Evolutionary conservation across 805 yeast genomes (phyloP), one percentile per base, ranked within the genome.

Genomic region (Groenewaldozyma salmanticensis): DNA sequence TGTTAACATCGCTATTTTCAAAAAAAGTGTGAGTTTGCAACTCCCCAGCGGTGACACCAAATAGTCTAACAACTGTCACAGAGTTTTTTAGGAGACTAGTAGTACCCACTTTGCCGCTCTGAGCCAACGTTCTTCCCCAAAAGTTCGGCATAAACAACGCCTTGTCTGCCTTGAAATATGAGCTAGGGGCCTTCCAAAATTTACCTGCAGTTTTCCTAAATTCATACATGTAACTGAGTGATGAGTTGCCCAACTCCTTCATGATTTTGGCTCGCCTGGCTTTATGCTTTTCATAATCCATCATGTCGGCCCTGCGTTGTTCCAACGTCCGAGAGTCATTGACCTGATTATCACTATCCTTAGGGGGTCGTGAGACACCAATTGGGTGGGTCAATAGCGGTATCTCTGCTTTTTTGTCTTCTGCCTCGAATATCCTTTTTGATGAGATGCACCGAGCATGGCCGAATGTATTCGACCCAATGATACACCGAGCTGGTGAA

Each of bases 111-210:
- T 44, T 38, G 16, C 47, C 49, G 2, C 55, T 40, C 16, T 58
- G 50, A 2, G 52, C 54, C 29, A 86, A 55, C 1, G 78, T 68
- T 18, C 67, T 68, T 0, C 79, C 90, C 20, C 62, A 57, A 44
- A 90, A 66, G 54, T 87, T 87, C 6, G 97, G 95, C 63, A 92
- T 85, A 57, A 75, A 92, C 36, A 76, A 62, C 0, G 96, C 70
- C 53, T 73, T 80, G 5, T 82, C 88, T 9, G 67, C 62, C 45
- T 73, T 74, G 72, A 90, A 88, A 51, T 74, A 80, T 1, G 87
- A 74, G n/a, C 73, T 67, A 1, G 97, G 97, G 0, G 95, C 74
- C 15, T 71, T 65, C 65, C 87, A 92, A 47, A 88, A 68, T 61
- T 87, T 86, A 19, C 97, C 98, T 31, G 77, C 73, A 2, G 90